Evolutionary conservation across 2,329 filamentous ascomycete species (phyloP), one percentile per base, ranked within the genome.

Genomic region (Beauveria scarabaeidicola): DNA sequence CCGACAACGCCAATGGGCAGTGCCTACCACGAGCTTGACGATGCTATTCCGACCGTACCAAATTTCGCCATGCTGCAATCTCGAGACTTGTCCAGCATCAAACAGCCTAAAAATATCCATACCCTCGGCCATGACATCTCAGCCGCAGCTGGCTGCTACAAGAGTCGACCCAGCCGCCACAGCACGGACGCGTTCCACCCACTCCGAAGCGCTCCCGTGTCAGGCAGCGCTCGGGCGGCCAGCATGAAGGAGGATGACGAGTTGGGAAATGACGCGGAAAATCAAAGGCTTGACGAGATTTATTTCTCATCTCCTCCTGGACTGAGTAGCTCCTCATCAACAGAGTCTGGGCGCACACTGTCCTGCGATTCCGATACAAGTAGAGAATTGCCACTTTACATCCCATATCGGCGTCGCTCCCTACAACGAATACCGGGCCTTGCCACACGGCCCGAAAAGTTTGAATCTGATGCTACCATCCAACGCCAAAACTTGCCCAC

Each of bases 21-120:
- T 61, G 13, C 66, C 65, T 17, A 58, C 62, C 47, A 55, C 62
- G 61, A 62, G 60, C 63, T 58, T 7, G 36, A 43, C 11, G 47
- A 58, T 43, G 46, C 55, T 50, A 36, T 58, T 10, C 55, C 55
- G 36, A 58, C 46, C 2, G 25, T 58, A 51, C 46, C 55, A 32
- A 51, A 10, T 25, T 50, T 51, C 32, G 55, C 55, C 17, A 21
- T 43, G n/a, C 36, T 51, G 46, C 55, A 58, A 6, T 17, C 17
- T 11, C 44, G 32, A 23, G 19, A 38, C 11, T 19, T 11, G 13
- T 41, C 47, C 11, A 17, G 44, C 21, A 57, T 40, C 13, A 21
- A 27, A 36, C 19, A 15, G 11, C 7, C 41, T 27, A 58, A 43
- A 25, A 50, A 43, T 48, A 40, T 19, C 47, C n/a, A n/a, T 50